Evolutionary conservation across 2,329 filamentous ascomycete species (phyloP).

Genomic region (Xylariales sp.): DNA sequence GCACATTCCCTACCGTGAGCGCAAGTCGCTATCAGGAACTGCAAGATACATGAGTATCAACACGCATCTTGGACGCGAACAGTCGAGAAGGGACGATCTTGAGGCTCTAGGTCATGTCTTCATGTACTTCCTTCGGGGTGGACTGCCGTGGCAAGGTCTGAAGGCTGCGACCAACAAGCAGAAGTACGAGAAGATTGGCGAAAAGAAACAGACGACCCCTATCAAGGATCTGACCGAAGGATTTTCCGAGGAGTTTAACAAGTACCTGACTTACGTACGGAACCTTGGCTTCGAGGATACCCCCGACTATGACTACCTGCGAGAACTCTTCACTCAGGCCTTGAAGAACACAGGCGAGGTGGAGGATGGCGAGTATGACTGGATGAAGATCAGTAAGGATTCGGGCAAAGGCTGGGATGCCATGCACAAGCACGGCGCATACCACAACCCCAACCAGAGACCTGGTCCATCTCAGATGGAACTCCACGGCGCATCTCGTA

Average conservation of each 20-base stretch:
- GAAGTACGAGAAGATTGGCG: constrained; percentile 99
- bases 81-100: constrained; percentile 91
- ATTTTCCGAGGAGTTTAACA: constrained; percentile 95
- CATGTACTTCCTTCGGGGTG: constrained; percentile 70
- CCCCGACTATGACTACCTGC: constrained; percentile 95
- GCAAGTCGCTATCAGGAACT: constrained; percentile 94
- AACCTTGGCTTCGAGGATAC: constrained; percentile 98
- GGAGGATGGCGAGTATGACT: constrained; percentile 98
- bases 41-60: constrained; percentile 99
- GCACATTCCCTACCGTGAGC: constrained; percentile 94
- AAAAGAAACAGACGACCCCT: constrained; percentile 97
- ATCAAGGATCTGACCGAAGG: constrained; percentile 97
- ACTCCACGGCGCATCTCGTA: constrained; percentile 68
- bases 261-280: constrained; percentile 94
- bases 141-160: constrained; percentile 67
- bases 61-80: constrained; percentile 92
- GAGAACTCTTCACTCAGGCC: constrained; percentile 92
- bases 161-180: constrained; percentile 81
- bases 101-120: constrained; percentile 78
- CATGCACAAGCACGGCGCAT: constrained; percentile 62
- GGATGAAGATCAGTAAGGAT: constrained; percentile 92
- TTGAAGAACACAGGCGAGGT: constrained; percentile 91
- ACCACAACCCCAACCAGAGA: constrained; percentile 73
- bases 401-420: constrained; percentile 87
- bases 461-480: constrained; percentile 83